A percentile compares a stretch with the other conserved stretches of the same genome.
phyloP scores from a whole-genome alignment of 2,329 filamentous ascomycete species.

The Aspergillus persii region DNA sequence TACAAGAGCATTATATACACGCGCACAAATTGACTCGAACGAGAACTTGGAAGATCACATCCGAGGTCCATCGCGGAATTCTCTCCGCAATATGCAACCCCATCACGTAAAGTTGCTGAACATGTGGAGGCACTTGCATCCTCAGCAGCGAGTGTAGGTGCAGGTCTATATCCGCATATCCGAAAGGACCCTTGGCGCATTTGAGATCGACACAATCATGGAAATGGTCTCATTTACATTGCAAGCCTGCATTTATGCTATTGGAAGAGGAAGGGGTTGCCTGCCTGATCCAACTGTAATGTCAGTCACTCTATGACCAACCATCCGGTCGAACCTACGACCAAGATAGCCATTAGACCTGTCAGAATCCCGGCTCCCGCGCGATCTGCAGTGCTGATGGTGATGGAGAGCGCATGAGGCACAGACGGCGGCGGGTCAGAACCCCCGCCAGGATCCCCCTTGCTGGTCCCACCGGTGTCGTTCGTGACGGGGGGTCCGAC shows the following conservation, averaged over 20 bases:
- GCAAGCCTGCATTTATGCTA: background rate
- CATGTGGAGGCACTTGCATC: background rate
- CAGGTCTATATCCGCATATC: background rate
- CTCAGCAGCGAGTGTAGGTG: background rate
- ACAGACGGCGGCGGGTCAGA: conserved; percentile 12
- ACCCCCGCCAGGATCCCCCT: conserved; percentile 32
- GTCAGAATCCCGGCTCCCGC: conserved; percentile 47
- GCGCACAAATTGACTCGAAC: background rate
- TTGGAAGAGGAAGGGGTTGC: background rate
- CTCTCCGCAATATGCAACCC: background rate
- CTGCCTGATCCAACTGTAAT: background rate
- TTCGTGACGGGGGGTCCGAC: conserved; percentile 32
- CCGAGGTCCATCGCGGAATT: background rate
- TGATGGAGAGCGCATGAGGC: conserved; percentile 13
- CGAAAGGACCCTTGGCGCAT: background rate
- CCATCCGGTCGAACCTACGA: conserved; percentile 39
- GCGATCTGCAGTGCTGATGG: conserved; percentile 36
- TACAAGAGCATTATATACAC: background rate
- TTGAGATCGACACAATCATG: background rate
- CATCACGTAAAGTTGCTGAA: background rate
- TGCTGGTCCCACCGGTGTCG: conserved; percentile 32
- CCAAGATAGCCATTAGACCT: conserved; percentile 31
- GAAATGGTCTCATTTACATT: background rate
- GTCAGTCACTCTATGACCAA: conserved; percentile 31
- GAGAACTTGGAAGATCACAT: background rate